Conservation (phyloP, 768 basidiomycete genomes). For the Lactarius evosmus region DNA sequence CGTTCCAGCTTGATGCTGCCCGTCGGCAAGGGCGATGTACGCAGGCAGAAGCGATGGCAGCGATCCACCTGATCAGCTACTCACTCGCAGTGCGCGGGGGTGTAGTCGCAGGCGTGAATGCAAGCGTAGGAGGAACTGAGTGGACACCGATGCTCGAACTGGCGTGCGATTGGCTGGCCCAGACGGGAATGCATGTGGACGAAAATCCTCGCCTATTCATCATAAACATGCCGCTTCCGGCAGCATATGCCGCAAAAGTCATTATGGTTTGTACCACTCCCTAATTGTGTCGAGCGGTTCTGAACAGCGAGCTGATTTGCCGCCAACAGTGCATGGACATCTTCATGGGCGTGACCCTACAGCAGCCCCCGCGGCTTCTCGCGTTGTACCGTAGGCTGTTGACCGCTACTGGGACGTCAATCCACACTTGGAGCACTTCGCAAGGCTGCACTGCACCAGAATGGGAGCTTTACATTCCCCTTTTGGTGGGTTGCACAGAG, state of each 20-base stretch:
- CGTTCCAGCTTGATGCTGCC: constrained; percentile 25
- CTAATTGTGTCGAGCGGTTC: background rate
- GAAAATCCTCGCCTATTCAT: constrained; percentile 63
- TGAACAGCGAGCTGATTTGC: constrained; percentile 14
- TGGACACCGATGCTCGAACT: constrained; percentile 71
- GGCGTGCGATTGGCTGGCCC: constrained; percentile 72
- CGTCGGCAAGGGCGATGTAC: constrained; percentile 31
- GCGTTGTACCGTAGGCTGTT: constrained; percentile 65
- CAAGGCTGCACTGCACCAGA: constrained; percentile 34
- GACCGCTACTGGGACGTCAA: constrained; percentile 38
- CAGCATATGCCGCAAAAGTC: constrained; percentile 62
- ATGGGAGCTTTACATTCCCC: constrained; percentile 58
- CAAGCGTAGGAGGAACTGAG: constrained; percentile 49
- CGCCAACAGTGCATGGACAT: constrained; percentile 73
- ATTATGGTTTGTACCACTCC: constrained; percentile 56
- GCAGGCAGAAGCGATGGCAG: constrained; percentile 73
- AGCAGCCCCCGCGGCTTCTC: constrained; percentile 62
- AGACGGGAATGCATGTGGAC: constrained; percentile 58
- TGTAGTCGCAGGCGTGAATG: constrained; percentile 44
- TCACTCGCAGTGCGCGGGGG: constrained; percentile 41
- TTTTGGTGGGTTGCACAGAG: constrained; percentile 73
- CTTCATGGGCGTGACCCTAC: constrained; percentile 60
- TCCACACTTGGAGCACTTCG: constrained; percentile 45
- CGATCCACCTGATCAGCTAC: constrained; percentile 72
- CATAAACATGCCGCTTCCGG: constrained; percentile 49